These are phyloP conservation scores for Backusella mclennaniae DNA, from an alignment of 192 early-diverging fungal genomes.

Conservation along the genomic window DNA sequence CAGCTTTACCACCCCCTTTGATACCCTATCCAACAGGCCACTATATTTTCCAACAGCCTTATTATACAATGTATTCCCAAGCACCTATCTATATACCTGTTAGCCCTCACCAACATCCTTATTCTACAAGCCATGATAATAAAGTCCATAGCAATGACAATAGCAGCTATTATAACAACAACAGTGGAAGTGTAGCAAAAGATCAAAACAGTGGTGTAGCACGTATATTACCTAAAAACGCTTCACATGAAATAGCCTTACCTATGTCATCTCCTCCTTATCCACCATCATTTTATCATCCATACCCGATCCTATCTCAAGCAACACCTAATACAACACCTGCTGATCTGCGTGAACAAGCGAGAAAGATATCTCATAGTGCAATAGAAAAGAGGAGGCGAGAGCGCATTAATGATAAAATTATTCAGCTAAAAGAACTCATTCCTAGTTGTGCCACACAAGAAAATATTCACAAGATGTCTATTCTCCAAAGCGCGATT, in stretches of 20 bases:
- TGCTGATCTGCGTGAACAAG: constrained; percentile 58
- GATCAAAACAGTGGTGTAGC: background rate
- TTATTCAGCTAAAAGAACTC: constrained; percentile 69
- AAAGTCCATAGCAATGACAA: background rate
- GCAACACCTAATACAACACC: background rate
- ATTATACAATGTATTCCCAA: constrained; percentile 11
- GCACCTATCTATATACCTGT: constrained; percentile 9
- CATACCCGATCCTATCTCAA: background rate
- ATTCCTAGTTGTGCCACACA: constrained; percentile 66
- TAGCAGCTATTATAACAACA: background rate
- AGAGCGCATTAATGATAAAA: constrained; percentile 82
- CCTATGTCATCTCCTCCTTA: background rate
- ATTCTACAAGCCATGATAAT: background rate
- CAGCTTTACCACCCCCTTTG: constrained; percentile 7
- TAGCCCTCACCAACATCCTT: constrained; percentile 8
- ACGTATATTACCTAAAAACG: background rate
- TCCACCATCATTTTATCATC: background rate
- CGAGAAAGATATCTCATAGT: constrained; percentile 78
- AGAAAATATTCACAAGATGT: constrained; percentile 68
- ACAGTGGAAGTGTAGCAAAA: background rate
- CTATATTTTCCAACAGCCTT: background rate
- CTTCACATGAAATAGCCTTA: background rate
- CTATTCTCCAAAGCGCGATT: constrained; percentile 66
- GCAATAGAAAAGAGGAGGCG: constrained; percentile 81
- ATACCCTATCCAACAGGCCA: constrained; percentile 7